A percentile compares a stretch with the other conserved stretches of the same genome.
Evolutionary conservation across 768 basidiomycete species (phyloP).

Genomic region (Thelephora aurantiotincta): DNA sequence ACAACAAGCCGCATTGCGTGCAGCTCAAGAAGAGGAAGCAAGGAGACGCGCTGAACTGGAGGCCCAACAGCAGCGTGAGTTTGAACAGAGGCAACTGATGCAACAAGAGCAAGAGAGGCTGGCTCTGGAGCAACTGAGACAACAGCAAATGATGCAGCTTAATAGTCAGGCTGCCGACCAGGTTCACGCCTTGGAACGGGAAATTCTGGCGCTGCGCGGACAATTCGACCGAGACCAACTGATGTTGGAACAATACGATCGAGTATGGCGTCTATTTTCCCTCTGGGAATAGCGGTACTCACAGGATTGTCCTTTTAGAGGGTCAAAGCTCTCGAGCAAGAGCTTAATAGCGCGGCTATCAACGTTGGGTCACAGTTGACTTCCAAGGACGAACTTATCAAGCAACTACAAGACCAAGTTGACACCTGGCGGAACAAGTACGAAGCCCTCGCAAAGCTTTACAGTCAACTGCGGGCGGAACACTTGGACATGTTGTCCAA

Average conservation of each 20-base stretch:
- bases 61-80: slow-evolving; percentile 71
- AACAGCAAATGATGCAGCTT: slow-evolving; percentile 70
- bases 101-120: slow-evolving; percentile 80
- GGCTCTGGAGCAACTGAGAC: slow-evolving; percentile 82
- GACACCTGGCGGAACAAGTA: slow-evolving; percentile 97
- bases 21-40: slow-evolving; percentile 75
- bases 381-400: slow-evolving; percentile 92
- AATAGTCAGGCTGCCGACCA: slow-evolving; percentile 66
- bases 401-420: slow-evolving; percentile 93
- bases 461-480: slow-evolving; percentile 94
- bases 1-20: slow-evolving; percentile 78
- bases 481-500: slow-evolving; percentile 95
- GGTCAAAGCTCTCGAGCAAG: slow-evolving; percentile 90
- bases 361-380: slow-evolving; percentile 77
- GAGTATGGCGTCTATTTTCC: slow-evolving; percentile 35
- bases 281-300: neutral
- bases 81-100: slow-evolving; percentile 74
- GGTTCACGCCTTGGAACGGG: slow-evolving; percentile 72
- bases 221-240: slow-evolving; percentile 98
- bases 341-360: slow-evolving; percentile 56
- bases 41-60: slow-evolving; percentile 65
- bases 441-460: slow-evolving; percentile 94
- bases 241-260: slow-evolving; percentile 93
- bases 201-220: slow-evolving; percentile 85
- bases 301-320: slow-evolving; percentile 34